Evolutionary conservation across 2,329 filamentous ascomycete species (phyloP), one percentile per base, ranked within the genome.

Genomic region (Colletotrichum orchidophilum): DNA sequence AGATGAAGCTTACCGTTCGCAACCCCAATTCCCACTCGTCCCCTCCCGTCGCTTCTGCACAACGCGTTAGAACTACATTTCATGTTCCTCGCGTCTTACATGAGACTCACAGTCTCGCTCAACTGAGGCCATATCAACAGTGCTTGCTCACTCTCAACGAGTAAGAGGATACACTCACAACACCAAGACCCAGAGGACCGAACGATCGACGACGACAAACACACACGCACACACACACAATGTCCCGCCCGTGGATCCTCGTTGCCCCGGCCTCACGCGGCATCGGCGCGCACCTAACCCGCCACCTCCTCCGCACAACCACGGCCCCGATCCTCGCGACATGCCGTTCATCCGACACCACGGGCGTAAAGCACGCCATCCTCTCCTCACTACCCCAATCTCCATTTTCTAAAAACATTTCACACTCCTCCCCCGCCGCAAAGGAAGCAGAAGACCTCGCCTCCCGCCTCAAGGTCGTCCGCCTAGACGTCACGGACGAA

Each of bases 401-500:
- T 8, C 58, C 2, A 8, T 24, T 0, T 18, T 18, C 13, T 5
- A 4, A 42, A n/a, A 42, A n/a, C n/a, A n/a, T n/a, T n/a, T 42
- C 39, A 2, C 39, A 46, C 18, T 46, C 39, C 18, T 46, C 54
- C 11, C 29, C 54, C 6, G 50, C 50, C 50, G 74, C 73, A 5
- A 62, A 63, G 50, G 60, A 64, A 53, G 60, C 70, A n/a, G 69
- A 71, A 46, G 71, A 73, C 63, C 61, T 77, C 33, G 75, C 78
- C 6, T 74, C 77, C 13, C 80, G 85, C 2, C 80, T 87, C 12
- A 79, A 81, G 73, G 73, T 87, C 26, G 76, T 83, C 15, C 76
- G 73, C 18, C 76, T 83, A 53, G 86, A 87, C 78, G 85, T 87
- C 35, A 84, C 82, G 3, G 88, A 93, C 76, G 93, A 95, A 80